Evolutionary conservation across 352 stramenopile species (phyloP), one percentile per base, ranked within the genome.

Genomic region (Pythium rhizo-oryzae): DNA sequence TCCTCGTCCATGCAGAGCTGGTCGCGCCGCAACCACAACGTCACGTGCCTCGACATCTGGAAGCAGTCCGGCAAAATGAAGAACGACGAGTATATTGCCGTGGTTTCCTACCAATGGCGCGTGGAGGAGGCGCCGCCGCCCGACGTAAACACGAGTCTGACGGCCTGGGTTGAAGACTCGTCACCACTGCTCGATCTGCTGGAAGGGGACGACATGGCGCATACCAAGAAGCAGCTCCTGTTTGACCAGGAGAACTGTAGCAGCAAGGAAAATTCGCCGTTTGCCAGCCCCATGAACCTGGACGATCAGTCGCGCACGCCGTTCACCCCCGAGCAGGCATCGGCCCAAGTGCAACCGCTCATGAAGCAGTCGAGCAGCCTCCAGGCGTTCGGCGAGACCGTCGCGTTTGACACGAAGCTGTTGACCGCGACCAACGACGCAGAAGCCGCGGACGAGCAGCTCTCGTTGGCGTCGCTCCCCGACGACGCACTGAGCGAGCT

Each of bases 1-100:
- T 5, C 33, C 11, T 30, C 28, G 0, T 24, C 15, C 4, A 33
- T 24, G 1, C 9, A 35, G 1, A 76, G 75, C 19, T 89, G 80
- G 82, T 87, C 76, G 6, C 75, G 73, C 18, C 56, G 76, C 25
- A 75, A 84, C 50, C 63, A 67, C 11, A 67, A 79, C 41, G 71
- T 89, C 28, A 89, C 85, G 28, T 93, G 85, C 62, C 77, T 90
- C 25, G 82, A 93, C 56, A 81, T 93, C 43, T 92, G 83, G 85
- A 90, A 85, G 41, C 67, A 77, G 25, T 89, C 71, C 25, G 85
- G 85, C 24, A 87, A 87, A 47, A 72, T 81, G 41, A 77, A 64
- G 39, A 88, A 83, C 19, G 81, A 78, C 62, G 81, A 92, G 72
- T 82, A 91, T 55, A 79, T 93, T 33, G 84, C 89, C 15, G 75